These are phyloP conservation scores for Sanghuangporus weigelae DNA, from an alignment of 1,284 basidiomycete species.

Conservation along the genomic window DNA sequence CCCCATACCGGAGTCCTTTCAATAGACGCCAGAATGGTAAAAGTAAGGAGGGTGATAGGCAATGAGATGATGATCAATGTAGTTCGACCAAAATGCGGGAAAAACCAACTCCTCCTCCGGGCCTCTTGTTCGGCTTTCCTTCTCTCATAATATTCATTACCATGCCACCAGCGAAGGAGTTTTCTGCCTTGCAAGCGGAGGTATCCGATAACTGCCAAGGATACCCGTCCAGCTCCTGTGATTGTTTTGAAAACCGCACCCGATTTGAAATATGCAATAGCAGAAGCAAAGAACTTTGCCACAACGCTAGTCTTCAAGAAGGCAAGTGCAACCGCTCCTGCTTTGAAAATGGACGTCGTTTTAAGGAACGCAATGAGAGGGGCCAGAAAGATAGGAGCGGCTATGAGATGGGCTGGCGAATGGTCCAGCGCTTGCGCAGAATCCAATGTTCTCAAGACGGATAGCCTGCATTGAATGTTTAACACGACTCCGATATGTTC, in stretches of 20 bases:
- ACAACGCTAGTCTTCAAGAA: constrained; percentile 4
- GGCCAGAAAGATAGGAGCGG: constrained; percentile 13
- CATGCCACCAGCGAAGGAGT: constrained; percentile 12
- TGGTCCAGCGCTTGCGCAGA: background rate
- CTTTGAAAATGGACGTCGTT: background rate
- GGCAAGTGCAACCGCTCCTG: background rate
- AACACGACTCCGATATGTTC: background rate
- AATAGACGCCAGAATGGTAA: constrained; percentile 10
- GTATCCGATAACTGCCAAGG: constrained; percentile 3
- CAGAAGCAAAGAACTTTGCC: background rate
- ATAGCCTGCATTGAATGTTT: background rate
- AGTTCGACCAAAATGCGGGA: constrained; percentile 10
- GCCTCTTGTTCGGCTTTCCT: background rate
- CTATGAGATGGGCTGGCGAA: background rate
- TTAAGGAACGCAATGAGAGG: constrained; percentile 11
- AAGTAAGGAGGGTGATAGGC: background rate
- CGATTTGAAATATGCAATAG: constrained; percentile 8
- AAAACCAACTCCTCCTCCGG: background rate
- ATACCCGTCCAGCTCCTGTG: background rate
- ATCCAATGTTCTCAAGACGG: background rate
- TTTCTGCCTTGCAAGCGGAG: background rate
- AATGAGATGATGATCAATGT: background rate
- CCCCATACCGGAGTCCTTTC: constrained; percentile 15
- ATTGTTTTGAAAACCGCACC: constrained; percentile 11
- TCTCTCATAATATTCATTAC: background rate